Base-by-base conservation (phyloP, 495 filamentous ascomycete genomes). In the Tuber umbilicatum region DNA sequence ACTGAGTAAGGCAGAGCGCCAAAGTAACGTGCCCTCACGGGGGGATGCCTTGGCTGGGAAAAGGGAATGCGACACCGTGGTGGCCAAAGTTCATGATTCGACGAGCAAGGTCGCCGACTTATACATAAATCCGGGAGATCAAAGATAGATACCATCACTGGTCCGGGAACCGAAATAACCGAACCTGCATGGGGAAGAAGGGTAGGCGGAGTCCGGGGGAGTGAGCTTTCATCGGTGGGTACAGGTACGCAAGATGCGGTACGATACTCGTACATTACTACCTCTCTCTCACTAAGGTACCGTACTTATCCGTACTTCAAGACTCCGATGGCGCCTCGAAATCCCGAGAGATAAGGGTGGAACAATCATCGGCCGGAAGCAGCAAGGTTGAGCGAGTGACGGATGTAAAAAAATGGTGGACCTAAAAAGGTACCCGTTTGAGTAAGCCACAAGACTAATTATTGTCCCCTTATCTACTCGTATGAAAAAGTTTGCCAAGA, bases 91-190 rank as follows among this genome's bases (percentile, higher is more conserved):
- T 17, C 27, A n/a, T n/a, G 47, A 55, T 64, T 31, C 35, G 27
- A 64, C 17, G 55, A 60, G 55, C 55, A 64, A 64, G n/a, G 55
- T 64, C 55, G 55, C 55, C 55, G 55, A 64, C 55, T 31, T 64
- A 64, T 64, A 64, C 50, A 12, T 14, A 14, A 31, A 60, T 16
- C 50, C 50, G 7, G 31, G 55, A 64, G 55, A 35, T 64, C 55
- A 64, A 17, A 64, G n/a, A 60, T 31, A 31, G 23, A 31, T 16
- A 31, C 47, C 5, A 55, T 55, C 23, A 55, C 50, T 55, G 50
- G 50, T 55, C n/a, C 27, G 31, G 55, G 55, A 10, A 17, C 55
- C 55, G 27, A n/a, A 31, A 64, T 64, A 64, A 64, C 55, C 55
- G 55, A 64, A 31, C 55, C n/a, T 16, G n/a, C 47, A 55, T 55